Conservation (phyloP, 2,329 filamentous ascomycete genomes). For the Trichoderma atrobrunneum region DNA sequence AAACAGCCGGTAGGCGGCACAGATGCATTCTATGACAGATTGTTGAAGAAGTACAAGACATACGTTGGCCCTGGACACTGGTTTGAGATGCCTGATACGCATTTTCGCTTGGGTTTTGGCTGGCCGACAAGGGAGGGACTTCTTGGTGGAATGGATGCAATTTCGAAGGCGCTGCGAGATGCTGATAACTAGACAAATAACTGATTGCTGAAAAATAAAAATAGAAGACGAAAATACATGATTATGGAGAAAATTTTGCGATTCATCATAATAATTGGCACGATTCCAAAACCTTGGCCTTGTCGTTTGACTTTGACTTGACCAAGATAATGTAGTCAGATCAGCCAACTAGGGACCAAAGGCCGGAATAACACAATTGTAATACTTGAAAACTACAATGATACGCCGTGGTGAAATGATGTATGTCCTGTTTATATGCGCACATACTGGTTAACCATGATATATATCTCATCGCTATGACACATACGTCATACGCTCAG, state of each 20-base stretch:
- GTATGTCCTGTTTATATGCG: background rate
- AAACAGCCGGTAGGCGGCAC: background rate
- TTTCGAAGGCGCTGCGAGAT: background rate
- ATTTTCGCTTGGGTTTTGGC: background rate
- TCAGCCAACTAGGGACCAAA: background rate
- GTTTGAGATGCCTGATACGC: background rate
- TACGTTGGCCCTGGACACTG: background rate
- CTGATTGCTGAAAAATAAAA: background rate
- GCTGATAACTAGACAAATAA: background rate
- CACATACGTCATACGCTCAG: background rate
- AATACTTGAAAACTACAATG: background rate
- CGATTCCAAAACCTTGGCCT: background rate
- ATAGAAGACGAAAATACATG: background rate
- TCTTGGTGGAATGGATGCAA: background rate
- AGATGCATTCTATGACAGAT: background rate
- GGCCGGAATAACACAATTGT: background rate
- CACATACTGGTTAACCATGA: background rate
- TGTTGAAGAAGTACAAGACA: background rate
- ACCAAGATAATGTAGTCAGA: background rate
- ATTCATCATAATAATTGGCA: background rate
- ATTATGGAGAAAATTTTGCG: background rate
- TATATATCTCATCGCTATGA: background rate
- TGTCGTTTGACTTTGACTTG: background rate
- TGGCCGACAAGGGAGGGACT: background rate
- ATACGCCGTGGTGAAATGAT: background rate